These are phyloP conservation scores for Blastocystis sp. DNA, from an alignment of 352 stramenopile species.

Conservation along the genomic window DNA sequence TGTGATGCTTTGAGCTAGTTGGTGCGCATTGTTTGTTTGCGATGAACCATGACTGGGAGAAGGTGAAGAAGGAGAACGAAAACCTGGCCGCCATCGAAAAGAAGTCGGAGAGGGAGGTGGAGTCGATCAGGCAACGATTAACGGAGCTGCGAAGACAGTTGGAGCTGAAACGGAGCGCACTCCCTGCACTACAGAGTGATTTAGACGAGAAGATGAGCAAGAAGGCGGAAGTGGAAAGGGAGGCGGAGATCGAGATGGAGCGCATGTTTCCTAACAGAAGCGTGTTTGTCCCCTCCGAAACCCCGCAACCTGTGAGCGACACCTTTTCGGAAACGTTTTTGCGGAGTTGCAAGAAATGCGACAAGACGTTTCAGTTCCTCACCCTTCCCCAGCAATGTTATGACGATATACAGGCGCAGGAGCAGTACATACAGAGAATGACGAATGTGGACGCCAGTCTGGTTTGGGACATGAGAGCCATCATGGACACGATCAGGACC, in stretches of 20 bases:
- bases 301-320: not conserved
- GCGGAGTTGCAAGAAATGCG: conserved; percentile 31
- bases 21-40: conserved; percentile 43
- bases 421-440: not conserved
- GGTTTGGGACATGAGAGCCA: not conserved
- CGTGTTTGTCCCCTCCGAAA: conserved; percentile 7
- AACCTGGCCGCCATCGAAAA: not conserved
- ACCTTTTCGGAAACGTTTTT: conserved; percentile 38
- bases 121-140: conserved; percentile 1
- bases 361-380: conserved; percentile 40
- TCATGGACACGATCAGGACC: not conserved
- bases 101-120: conserved; percentile 32
- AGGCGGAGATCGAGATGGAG: conserved; percentile 28
- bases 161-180: conserved; percentile 10
- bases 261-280: not conserved
- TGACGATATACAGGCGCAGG: not conserved
- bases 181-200: not conserved
- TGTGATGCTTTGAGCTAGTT: not conserved
- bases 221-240: conserved; percentile 2
- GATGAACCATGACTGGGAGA: conserved; percentile 29
- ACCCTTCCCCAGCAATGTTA: not conserved
- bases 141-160: conserved; percentile 7
- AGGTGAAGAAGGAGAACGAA: conserved; percentile 11
- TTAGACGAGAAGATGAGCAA: not conserved
- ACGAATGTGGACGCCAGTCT: too few species aligned